Evolutionary conservation across 495 filamentous ascomycete genomes (phyloP).

Genomic region (Neurospora sp.): DNA sequence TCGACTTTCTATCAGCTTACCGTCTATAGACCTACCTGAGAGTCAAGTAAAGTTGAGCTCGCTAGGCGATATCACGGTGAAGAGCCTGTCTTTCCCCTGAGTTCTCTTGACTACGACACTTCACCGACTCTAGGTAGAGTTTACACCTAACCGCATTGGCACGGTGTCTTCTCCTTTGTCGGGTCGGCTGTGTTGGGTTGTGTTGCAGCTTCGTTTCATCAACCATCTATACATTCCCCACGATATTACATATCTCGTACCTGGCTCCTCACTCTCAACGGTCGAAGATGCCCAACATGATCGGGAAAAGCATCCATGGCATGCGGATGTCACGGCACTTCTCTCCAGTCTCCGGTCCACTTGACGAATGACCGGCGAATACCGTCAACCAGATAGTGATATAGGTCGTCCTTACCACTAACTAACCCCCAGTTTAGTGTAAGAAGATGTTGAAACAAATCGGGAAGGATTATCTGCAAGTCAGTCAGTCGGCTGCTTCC

Average conservation of each 20-base stretch:
- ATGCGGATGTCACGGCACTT: background rate
- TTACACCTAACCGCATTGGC: background rate
- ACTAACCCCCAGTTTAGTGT: background rate
- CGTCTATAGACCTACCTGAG: background rate
- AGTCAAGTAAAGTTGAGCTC: background rate
- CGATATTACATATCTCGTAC: background rate
- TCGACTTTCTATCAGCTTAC: background rate
- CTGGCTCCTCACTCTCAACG: background rate
- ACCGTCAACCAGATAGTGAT: background rate
- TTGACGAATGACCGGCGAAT: background rate
- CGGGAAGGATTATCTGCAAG: background rate
- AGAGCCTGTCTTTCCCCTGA: background rate
- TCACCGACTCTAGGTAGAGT: background rate
- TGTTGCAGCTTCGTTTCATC: slow-evolving; percentile 27
- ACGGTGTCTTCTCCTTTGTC: background rate
- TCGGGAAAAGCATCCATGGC: background rate
- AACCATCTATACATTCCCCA: background rate
- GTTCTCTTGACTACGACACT: background rate
- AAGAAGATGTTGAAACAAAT: background rate
- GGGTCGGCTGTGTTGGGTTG: slow-evolving; percentile 6
- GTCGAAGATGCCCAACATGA: background rate
- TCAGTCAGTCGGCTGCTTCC: background rate
- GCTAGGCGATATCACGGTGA: background rate
- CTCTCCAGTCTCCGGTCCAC: background rate
- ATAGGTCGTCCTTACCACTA: background rate